phyloP scores from a whole-genome alignment of 768 basidiomycete species.

The Tulasnella sp. region DNA sequence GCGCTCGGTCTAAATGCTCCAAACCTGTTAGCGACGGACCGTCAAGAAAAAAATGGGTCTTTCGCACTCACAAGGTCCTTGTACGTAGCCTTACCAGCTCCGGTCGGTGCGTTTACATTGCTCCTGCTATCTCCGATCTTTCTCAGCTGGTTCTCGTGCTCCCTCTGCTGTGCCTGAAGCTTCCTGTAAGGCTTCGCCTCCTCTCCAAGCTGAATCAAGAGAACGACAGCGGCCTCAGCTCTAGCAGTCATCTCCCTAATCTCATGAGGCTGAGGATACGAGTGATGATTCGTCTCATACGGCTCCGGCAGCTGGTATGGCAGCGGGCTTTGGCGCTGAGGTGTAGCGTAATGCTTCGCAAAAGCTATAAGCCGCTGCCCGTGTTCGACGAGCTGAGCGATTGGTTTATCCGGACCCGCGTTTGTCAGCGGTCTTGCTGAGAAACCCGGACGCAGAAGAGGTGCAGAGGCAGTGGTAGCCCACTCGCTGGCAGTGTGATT shows the following conservation, averaged over 20 bases:
- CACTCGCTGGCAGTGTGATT: not conserved
- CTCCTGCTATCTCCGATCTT: not conserved
- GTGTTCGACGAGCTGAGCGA: conserved; percentile 12
- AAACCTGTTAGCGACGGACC: not conserved
- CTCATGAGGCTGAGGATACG: not conserved
- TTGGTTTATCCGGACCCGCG: conserved; percentile 2
- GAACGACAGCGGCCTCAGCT: not conserved
- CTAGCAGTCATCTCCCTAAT: conserved; percentile 1
- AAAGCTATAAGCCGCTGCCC: conserved; percentile 6
- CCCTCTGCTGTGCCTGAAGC: not conserved
- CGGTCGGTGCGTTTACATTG: not conserved
- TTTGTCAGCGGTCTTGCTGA: not conserved
- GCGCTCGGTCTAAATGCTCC: not conserved
- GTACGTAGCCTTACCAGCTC: not conserved
- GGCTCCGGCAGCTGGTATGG: not conserved
- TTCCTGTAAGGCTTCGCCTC: conserved; percentile 2
- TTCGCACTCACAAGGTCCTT: not conserved
- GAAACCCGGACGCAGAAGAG: not conserved
- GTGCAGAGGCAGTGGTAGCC: not conserved
- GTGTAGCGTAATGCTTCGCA: conserved; percentile 5
- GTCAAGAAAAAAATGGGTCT: not conserved
- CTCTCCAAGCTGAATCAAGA: conserved; percentile 1
- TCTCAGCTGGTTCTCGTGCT: not conserved
- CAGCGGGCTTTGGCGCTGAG: not conserved
- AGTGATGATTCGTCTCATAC: not conserved